Conservation (phyloP, 768 basidiomycete genomes). For the Floccularia luteovirens region DNA sequence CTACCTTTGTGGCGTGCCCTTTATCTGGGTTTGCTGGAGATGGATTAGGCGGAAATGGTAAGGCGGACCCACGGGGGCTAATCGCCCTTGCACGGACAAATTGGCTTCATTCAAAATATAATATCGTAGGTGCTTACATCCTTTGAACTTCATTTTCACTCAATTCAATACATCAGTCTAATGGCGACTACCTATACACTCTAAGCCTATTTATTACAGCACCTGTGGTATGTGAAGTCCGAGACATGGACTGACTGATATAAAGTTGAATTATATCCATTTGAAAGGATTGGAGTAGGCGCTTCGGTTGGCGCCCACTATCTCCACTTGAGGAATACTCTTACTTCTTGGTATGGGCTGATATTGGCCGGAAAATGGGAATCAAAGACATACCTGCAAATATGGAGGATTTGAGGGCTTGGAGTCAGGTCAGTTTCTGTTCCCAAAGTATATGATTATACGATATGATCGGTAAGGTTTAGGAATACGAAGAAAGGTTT, state of each 20-base stretch:
- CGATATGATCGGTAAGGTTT: neutral
- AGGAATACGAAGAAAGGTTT: constrained; percentile 32
- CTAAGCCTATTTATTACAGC: constrained; percentile 29
- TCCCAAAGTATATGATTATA: neutral
- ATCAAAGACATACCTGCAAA: constrained; percentile 38
- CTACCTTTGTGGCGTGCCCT: constrained; percentile 24
- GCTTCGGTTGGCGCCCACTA: constrained; percentile 34
- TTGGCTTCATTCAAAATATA: constrained; percentile 33
- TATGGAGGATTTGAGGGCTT: constrained; percentile 24
- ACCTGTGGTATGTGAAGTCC: constrained; percentile 25
- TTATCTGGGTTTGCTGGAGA: constrained; percentile 8
- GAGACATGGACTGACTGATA: neutral
- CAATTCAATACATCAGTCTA: constrained; percentile 12
- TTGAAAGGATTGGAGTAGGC: constrained; percentile 27
- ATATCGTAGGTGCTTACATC: constrained; percentile 21
- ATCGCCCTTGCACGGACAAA: constrained; percentile 33
- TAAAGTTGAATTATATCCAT: neutral
- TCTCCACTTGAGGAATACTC: constrained; percentile 38
- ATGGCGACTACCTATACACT: constrained; percentile 36
- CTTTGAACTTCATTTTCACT: neutral
- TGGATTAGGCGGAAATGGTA: constrained; percentile 1
- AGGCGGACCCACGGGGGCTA: constrained; percentile 30
- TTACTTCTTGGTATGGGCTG: constrained; percentile 33
- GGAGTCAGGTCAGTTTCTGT: constrained; percentile 25
- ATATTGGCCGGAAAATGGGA: constrained; percentile 38